phyloP scores from a whole-genome alignment of 495 filamentous ascomycete species.

The Neurospora africana region DNA sequence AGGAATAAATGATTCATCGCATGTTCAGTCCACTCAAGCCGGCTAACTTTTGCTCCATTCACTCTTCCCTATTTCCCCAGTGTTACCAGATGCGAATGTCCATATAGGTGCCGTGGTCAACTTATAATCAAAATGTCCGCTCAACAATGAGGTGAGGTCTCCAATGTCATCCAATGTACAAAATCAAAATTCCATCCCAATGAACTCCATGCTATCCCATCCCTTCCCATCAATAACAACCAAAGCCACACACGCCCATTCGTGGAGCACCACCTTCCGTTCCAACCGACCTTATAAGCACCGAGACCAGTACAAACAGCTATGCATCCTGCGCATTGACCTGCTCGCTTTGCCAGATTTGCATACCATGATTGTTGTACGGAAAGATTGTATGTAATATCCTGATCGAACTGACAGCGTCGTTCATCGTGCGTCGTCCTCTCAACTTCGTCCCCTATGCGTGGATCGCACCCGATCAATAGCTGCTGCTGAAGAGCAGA shows the following conservation, averaged over 20 bases:
- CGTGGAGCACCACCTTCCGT: not conserved
- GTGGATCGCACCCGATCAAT: not conserved
- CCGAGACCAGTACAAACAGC: not conserved
- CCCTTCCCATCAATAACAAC: constrained; percentile 1
- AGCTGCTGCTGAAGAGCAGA: not conserved
- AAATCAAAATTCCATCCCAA: not conserved
- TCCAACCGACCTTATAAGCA: not conserved
- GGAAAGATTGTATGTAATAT: not conserved
- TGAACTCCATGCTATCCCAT: constrained; percentile 2
- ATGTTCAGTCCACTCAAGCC: not conserved
- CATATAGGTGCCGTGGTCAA: not conserved
- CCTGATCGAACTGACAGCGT: not conserved
- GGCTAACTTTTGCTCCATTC: not conserved
- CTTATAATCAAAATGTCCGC: not conserved
- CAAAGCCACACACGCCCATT: not conserved
- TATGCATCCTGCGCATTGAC: not conserved
- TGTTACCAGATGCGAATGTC: not conserved
- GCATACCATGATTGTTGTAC: not conserved
- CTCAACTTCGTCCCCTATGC: not conserved
- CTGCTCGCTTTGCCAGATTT: not conserved
- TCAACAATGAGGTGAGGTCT: not conserved
- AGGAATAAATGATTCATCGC: not conserved
- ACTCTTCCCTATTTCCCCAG: not conserved
- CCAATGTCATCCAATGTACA: not conserved
- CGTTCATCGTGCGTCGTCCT: not conserved